phyloP scores from a whole-genome alignment of 768 basidiomycete species.

The Lactifluus subvellereus region DNA sequence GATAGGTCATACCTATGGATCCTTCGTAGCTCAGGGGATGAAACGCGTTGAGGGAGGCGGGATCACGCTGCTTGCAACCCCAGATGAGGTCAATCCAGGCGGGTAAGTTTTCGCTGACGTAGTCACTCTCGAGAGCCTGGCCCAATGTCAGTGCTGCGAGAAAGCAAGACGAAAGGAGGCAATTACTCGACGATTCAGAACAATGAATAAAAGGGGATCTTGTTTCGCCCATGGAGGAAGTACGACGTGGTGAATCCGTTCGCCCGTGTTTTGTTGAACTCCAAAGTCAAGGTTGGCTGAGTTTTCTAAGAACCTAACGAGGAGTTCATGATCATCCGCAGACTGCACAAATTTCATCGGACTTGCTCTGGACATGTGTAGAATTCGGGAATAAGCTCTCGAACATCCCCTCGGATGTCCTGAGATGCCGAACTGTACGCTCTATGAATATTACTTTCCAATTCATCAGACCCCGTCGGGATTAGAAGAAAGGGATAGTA shows the following conservation, averaged over 20 bases:
- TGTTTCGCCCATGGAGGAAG: constrained; percentile 85
- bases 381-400: constrained; percentile 90
- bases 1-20: constrained; percentile 53
- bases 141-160: neutral
- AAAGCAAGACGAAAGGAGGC: neutral
- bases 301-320: constrained; percentile 74
- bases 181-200: constrained; percentile 53
- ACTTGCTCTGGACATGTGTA: constrained; percentile 76
- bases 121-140: constrained; percentile 82
- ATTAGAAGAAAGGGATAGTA: constrained; percentile 24
- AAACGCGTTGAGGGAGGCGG: constrained; percentile 74
- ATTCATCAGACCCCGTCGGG: constrained; percentile 15
- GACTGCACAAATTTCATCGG: neutral
- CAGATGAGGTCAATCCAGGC: constrained; percentile 95
- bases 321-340: neutral
- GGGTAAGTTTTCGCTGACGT: constrained; percentile 77
- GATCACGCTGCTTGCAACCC: constrained; percentile 80
- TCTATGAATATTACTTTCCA: constrained; percentile 61
- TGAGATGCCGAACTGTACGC: constrained; percentile 80
- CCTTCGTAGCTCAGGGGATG: constrained; percentile 94
- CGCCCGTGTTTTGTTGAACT: constrained; percentile 61
- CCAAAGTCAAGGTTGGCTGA: constrained; percentile 75
- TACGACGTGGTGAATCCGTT: constrained; percentile 81
- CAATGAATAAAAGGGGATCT: constrained; percentile 79
- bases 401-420: constrained; percentile 86